Evolutionary conservation across 2,329 filamentous ascomycete genomes (phyloP).

Genomic region (Colletotrichum agaves): DNA sequence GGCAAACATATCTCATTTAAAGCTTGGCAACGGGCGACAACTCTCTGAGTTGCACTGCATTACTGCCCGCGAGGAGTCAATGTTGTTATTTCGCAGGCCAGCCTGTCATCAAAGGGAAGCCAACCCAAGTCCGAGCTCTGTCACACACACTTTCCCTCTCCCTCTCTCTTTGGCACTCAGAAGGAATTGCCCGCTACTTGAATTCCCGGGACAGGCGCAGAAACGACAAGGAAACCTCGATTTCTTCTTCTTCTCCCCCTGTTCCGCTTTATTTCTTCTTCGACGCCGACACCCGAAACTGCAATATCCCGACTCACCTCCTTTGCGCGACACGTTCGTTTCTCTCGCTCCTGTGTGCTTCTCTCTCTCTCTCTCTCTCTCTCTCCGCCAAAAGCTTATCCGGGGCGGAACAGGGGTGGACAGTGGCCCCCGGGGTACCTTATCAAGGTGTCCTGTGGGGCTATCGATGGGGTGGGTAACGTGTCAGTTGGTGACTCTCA

Average conservation of each 20-base stretch:
- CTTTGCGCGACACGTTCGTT: conserved; percentile 9
- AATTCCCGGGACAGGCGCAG: conserved; percentile 25
- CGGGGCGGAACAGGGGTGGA: conserved; percentile 12
- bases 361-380: not conserved
- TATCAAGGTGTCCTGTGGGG: conserved; percentile 16
- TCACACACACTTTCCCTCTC: not conserved
- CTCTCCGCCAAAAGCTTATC: conserved; percentile 17
- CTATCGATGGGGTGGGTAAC: not conserved
- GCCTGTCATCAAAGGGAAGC: not conserved
- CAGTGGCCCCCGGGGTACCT: not conserved
- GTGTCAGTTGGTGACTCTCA: conserved; percentile 1
- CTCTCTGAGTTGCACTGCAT: not conserved
- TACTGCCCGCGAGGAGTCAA: too few species aligned
- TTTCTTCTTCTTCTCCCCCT: conserved; percentile 8
- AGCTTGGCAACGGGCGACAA: conserved; percentile 1
- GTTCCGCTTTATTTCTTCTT: conserved; percentile 19
- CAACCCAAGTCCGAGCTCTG: not conserved
- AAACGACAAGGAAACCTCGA: conserved; percentile 4
- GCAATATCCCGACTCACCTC: conserved; percentile 14
- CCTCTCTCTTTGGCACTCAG: not conserved
- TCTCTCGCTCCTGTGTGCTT: conserved; percentile 8
- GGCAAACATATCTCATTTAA: not conserved
- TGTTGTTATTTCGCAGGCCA: not conserved
- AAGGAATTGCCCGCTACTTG: conserved; percentile 9
- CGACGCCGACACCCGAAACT: conserved; percentile 26